A percentile compares a stretch with the other conserved stretches of the same genome.
phyloP scores from a whole-genome alignment of 2,329 filamentous ascomycete species.

The Periconia digitata region DNA sequence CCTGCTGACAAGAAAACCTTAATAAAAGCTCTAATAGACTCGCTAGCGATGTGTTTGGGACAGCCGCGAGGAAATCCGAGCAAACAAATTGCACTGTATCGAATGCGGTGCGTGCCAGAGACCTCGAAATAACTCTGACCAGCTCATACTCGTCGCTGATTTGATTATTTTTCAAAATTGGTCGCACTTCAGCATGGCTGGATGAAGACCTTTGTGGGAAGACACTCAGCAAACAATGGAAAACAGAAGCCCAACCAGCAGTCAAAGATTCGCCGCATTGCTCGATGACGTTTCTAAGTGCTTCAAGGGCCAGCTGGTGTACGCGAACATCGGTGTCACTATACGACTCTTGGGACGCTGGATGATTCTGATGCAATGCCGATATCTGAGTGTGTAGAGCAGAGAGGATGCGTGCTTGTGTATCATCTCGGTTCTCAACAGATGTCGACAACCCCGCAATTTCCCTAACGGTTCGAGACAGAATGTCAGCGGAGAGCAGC shows the following conservation, averaged over 20 bases:
- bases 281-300: slow-evolving; percentile 79
- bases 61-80: slow-evolving; percentile 82
- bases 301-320: slow-evolving; percentile 77
- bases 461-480: slow-evolving; percentile 51
- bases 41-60: slow-evolving; percentile 71
- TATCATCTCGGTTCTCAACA: slow-evolving; percentile 47
- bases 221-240: slow-evolving; percentile 81
- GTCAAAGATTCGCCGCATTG: slow-evolving; percentile 82
- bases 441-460: slow-evolving; percentile 56
- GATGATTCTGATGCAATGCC: slow-evolving; percentile 57
- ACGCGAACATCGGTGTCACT: slow-evolving; percentile 73
- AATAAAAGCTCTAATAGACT: slow-evolving; percentile 84
- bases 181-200: background rate
- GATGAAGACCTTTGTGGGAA: slow-evolving; percentile 51
- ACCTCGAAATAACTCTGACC: slow-evolving; percentile 59
- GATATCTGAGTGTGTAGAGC: slow-evolving; percentile 65
- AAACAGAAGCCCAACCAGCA: slow-evolving; percentile 82
- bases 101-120: slow-evolving; percentile 83
- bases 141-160: background rate
- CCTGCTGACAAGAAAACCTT: slow-evolving; percentile 83
- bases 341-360: slow-evolving; percentile 59
- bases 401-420: slow-evolving; percentile 72
- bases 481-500: slow-evolving; percentile 52
- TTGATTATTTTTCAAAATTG: background rate
- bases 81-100: slow-evolving; percentile 88